A percentile compares a stretch with the other conserved stretches of the same genome.
Conservation (phyloP, 305 asterid genomes). For the Euphrasia arctica region DNA sequence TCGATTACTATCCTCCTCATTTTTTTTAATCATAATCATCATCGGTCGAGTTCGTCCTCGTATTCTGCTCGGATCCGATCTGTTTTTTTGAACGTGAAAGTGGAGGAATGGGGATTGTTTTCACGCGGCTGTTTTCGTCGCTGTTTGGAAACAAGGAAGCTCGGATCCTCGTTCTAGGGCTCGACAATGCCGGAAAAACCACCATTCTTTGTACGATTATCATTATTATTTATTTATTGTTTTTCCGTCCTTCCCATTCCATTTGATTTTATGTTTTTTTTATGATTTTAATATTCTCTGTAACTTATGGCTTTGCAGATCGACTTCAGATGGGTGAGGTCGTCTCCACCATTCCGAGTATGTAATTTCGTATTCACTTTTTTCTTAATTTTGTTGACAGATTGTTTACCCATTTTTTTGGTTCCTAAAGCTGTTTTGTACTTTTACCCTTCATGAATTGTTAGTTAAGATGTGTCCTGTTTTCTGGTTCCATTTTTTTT, state of each 20-base stretch:
- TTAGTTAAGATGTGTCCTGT: slow-evolving; percentile 11
- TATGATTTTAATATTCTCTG: background rate
- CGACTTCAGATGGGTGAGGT: slow-evolving; percentile 99
- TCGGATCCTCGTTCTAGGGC: slow-evolving; percentile 93
- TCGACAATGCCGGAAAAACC: slow-evolving; percentile 98
- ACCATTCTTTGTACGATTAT: slow-evolving; percentile 80
- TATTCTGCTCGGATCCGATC: background rate
- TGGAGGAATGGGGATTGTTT: slow-evolving; percentile 73
- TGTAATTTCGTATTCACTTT: slow-evolving; percentile 17
- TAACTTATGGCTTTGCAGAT: slow-evolving; percentile 44
- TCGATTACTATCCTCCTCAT: background rate
- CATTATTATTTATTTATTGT: background rate
- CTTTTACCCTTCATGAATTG: too few relatives aligned
- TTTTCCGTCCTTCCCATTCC: background rate
- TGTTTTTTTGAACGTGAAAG: background rate
- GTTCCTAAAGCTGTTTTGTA: too few relatives aligned
- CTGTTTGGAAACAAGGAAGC: slow-evolving; percentile 94
- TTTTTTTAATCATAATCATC: too few relatives aligned
- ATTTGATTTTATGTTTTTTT: slow-evolving; percentile 1
- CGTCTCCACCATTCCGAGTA: slow-evolving; percentile 94
- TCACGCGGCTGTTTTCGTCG: slow-evolving; percentile 83
- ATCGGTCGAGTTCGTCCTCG: background rate
- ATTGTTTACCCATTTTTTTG: too few relatives aligned
- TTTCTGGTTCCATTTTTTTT: background rate
- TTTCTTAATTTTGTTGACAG: background rate